Conservation (phyloP, 2,329 filamentous ascomycete genomes). For the Grosmannia penicillata region DNA sequence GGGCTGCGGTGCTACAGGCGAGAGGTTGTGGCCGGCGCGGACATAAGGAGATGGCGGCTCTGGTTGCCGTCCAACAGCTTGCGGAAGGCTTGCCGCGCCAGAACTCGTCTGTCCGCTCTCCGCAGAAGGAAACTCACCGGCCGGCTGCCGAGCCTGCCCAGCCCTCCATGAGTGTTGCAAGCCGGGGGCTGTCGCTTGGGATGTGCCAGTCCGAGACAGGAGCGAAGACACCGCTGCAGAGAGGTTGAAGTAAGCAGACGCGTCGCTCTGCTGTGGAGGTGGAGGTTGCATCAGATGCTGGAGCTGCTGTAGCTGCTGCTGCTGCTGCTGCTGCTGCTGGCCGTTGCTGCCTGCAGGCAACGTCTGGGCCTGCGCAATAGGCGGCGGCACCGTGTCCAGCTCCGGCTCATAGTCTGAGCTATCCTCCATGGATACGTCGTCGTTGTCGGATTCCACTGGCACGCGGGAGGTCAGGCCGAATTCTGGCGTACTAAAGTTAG, state of each 20-base stretch:
- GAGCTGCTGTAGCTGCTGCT: not conserved
- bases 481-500: conserved; percentile 67
- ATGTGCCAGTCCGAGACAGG: too few relatives aligned
- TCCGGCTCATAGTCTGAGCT: conserved; percentile 21
- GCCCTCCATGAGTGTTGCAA: not conserved
- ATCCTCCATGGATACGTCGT: conserved; percentile 23
- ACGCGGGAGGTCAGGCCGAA: conserved; percentile 31
- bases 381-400: conserved; percentile 7
- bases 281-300: not conserved
- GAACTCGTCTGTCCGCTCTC: not conserved
- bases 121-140: not conserved
- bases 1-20: conserved; percentile 61
- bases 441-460: conserved; percentile 28
- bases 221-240: too few relatives aligned
- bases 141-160: not conserved
- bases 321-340: conserved; percentile 1
- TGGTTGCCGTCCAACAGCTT: conserved; percentile 21
- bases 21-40: conserved; percentile 58
- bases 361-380: not conserved
- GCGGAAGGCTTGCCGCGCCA: not conserved
- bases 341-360: not conserved
- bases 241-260: not conserved
- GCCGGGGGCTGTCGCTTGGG: too few relatives aligned
- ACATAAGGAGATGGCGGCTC: conserved; percentile 32
- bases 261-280: not conserved